Percentiles rank a stretch among this genome's conserved stretches.
Evolutionary conservation across 805 yeast genomes (phyloP).

Genomic region (Metschnikowia baotianmanensis): DNA sequence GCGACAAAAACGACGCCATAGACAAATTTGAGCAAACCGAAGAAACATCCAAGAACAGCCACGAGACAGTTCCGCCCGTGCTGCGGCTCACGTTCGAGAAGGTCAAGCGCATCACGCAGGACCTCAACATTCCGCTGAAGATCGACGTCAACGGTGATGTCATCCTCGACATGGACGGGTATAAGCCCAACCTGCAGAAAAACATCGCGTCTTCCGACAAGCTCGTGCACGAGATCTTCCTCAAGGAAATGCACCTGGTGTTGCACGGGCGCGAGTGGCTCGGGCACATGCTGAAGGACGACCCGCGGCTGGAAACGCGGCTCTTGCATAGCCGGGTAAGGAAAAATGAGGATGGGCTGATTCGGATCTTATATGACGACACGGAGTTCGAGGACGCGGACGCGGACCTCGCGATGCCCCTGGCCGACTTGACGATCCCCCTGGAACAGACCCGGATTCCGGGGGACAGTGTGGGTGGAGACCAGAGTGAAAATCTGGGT

Average conservation of each 20-base stretch:
- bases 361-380: slow-evolving; percentile 46
- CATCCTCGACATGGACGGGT: slow-evolving; percentile 91
- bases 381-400: slow-evolving; percentile 13
- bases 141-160: slow-evolving; percentile 88
- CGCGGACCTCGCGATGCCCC: slow-evolving; percentile 5
- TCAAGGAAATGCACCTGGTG: slow-evolving; percentile 59
- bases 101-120: slow-evolving; percentile 62
- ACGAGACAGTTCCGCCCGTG: slow-evolving; percentile 19
- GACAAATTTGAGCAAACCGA: slow-evolving; percentile 14
- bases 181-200: slow-evolving; percentile 74
- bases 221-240: slow-evolving; percentile 64
- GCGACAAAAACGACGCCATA: neutral
- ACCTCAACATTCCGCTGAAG: slow-evolving; percentile 81
- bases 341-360: slow-evolving; percentile 66
- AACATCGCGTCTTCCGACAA: slow-evolving; percentile 77
- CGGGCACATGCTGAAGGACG: slow-evolving; percentile 15
- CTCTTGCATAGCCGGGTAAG: slow-evolving; percentile 38
- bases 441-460: slow-evolving; percentile 7
- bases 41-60: slow-evolving; percentile 13
- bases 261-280: slow-evolving; percentile 18
- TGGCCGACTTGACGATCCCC: slow-evolving; percentile 9
- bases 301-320: slow-evolving; percentile 23
- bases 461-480: no score
- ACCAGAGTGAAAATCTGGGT: no score
- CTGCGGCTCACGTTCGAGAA: slow-evolving; percentile 47